Conservation (phyloP, 2,329 filamentous ascomycete genomes). For the Aspergillus candidus region DNA sequence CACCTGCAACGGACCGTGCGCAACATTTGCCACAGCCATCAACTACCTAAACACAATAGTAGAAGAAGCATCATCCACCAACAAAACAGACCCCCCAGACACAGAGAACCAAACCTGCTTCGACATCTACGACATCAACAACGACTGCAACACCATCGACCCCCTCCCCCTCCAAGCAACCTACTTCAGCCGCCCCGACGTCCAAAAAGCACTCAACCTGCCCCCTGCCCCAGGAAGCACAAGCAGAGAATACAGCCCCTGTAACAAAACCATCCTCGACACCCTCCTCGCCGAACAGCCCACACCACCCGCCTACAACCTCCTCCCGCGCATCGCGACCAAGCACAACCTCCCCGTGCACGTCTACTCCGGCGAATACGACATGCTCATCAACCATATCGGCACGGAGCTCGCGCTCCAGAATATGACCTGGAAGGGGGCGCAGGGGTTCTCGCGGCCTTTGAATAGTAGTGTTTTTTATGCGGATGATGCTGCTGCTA, state of each 20-base stretch:
- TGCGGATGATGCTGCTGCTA: too few relatives aligned
- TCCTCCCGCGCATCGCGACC: conserved; percentile 29
- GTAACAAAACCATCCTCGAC: conserved; percentile 26
- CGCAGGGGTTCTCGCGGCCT: conserved; percentile 29
- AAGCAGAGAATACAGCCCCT: conserved; percentile 18
- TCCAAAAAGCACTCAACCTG: conserved; percentile 29
- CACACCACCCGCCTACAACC: conserved; percentile 25
- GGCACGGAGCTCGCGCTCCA: conserved; percentile 32
- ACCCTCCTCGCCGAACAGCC: conserved; percentile 18
- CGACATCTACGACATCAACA: conserved; percentile 30
- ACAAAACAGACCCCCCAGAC: background rate
- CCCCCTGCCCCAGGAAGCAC: conserved; percentile 7
- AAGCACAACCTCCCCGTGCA: conserved; percentile 29
- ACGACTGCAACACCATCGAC: conserved; percentile 25
- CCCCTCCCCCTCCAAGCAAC: conserved; percentile 17
- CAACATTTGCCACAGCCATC: conserved; percentile 30
- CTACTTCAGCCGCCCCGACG: conserved; percentile 31
- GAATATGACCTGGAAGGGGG: conserved; percentile 38
- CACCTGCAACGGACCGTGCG: conserved; percentile 31
- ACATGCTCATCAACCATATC: conserved; percentile 35
- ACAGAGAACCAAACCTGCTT: conserved; percentile 17
- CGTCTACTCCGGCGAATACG: conserved; percentile 33
- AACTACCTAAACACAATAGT: conserved; percentile 23
- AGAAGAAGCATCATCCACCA: conserved; percentile 1
- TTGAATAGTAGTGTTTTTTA: too few relatives aligned